Conservation (phyloP, 2,329 filamentous ascomycete genomes). For the Aspergillus sp. region DNA sequence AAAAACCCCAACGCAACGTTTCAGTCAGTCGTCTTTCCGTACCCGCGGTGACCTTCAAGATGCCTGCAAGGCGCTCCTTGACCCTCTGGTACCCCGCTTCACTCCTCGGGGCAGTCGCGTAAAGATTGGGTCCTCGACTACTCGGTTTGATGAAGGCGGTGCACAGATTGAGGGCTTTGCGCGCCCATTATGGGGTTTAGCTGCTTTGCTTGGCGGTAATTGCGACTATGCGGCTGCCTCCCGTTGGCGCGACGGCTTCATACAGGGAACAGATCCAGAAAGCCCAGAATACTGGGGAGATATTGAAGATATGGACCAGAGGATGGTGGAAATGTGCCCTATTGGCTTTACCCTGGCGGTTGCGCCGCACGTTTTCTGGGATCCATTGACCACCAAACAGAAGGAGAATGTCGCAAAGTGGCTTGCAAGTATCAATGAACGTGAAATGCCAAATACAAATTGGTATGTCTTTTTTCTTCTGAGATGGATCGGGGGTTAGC, state of each 20-base stretch:
- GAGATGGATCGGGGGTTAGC: background rate
- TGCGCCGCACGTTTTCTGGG: slow-evolving; percentile 64
- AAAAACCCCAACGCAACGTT: slow-evolving; percentile 27
- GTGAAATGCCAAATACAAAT: slow-evolving; percentile 69
- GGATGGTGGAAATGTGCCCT: slow-evolving; percentile 84
- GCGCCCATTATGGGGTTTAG: slow-evolving; percentile 73
- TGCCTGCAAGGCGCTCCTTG: slow-evolving; percentile 63
- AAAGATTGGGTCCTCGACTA: slow-evolving; percentile 68
- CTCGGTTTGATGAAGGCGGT: slow-evolving; percentile 73
- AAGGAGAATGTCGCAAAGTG: slow-evolving; percentile 67
- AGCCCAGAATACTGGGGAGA: slow-evolving; percentile 74
- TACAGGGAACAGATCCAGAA: slow-evolving; percentile 68
- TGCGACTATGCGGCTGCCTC: slow-evolving; percentile 63
- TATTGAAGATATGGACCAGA: slow-evolving; percentile 73
- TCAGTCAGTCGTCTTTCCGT: slow-evolving; percentile 27
- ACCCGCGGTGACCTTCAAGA: slow-evolving; percentile 50
- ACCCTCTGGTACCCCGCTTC: slow-evolving; percentile 71
- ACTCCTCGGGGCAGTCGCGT: slow-evolving; percentile 66
- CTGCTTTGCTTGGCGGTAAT: slow-evolving; percentile 67
- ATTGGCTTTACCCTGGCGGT: slow-evolving; percentile 74
- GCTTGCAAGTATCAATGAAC: slow-evolving; percentile 76
- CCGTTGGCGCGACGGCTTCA: slow-evolving; percentile 69
- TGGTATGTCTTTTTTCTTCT: slow-evolving; percentile 40
- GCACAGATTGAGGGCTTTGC: slow-evolving; percentile 76
- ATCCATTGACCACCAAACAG: slow-evolving; percentile 61